These are phyloP conservation scores for Grosmannia serpens DNA, from an alignment of 2,329 filamentous ascomycete genomes.

Conservation along the genomic window DNA sequence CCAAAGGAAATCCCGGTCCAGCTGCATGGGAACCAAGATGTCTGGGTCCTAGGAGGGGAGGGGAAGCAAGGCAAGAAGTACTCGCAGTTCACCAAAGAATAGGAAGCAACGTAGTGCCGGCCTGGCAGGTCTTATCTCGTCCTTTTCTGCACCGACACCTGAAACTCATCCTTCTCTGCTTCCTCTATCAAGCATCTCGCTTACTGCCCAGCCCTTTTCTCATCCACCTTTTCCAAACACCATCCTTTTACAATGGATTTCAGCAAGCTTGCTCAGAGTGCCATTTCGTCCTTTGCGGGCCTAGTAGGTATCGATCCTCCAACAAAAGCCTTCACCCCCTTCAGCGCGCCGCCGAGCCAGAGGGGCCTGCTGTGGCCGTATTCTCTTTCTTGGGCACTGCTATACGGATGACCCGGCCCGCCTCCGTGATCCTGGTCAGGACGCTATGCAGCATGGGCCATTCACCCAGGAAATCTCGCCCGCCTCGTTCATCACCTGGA, in stretches of 20 bases:
- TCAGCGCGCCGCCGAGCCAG: background rate
- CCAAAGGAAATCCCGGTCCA: no score
- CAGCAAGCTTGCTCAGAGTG: conserved; percentile 14
- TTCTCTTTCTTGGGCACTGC: background rate
- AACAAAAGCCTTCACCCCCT: background rate
- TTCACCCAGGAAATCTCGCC: background rate
- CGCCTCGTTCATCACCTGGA: background rate
- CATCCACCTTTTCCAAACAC: background rate
- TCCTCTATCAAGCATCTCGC: background rate
- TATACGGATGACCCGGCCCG: background rate
- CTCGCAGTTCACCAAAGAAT: no score
- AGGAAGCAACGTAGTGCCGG: no score
- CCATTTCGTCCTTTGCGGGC: conserved; percentile 10
- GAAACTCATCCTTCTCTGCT: no score
- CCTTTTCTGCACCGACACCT: no score
- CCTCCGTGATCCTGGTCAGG: background rate
- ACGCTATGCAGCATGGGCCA: background rate
- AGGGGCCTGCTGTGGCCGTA: background rate
- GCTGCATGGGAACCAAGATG: no score
- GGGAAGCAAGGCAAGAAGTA: no score
- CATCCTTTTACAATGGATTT: conserved; percentile 16
- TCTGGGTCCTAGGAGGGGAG: no score
- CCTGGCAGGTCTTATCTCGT: no score
- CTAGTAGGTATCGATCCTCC: no score
- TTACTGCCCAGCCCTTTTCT: background rate